Base-by-base conservation (phyloP, 148 eudicot species). In the Vaccinium darrowii region DNA sequence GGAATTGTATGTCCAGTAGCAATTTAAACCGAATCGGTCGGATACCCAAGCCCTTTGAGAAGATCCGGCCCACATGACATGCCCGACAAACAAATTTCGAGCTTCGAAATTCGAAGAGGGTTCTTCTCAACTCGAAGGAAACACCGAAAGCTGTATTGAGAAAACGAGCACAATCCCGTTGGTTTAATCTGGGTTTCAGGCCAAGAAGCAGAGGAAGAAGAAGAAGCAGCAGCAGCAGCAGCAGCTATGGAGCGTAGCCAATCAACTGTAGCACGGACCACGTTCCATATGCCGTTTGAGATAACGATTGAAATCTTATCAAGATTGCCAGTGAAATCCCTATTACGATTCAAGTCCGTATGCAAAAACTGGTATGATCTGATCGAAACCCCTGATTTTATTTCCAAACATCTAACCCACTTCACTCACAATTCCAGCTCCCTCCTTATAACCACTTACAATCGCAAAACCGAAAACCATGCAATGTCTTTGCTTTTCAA, bases 361-460 rank as follows among this genome's bases (percentile, higher is more conserved):
- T 69, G 77, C 23, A 82, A 82, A 82, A 43, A 52, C 14, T 67
- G 84, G 84, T 43, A 50, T 13, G 14, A 39, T 33, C 74, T 82
- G 7, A 82, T 82, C 13, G 71, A n/a, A 39, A 82, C 25, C 77
- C 52, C 84, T 62, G 16, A 39, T 82, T 82, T 82, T 76, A 49
- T 82, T 51, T 18, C 53, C 21, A 18, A 36, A 13, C 84, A 82
- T 30, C 23, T 67, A 53, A 23, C 62, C 62, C 73, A 67, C n/a
- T 0, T 9, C 73, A 67, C 73, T 67, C 73, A 5, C 47, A 2
- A 23, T n/a, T 0, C 33, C 36, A 3, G 13, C 25, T 21, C 30
- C 2, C 12, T 25, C 33, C 72, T 23, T 8, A 10, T 10, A 65
- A 2, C 33, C 30, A 9, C 30, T 11, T 65, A n/a, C 72, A 0